Evolutionary conservation across 2,329 filamentous ascomycete species (phyloP), one percentile per base, ranked within the genome.

Genomic region (Penicillium brevicompactum): DNA sequence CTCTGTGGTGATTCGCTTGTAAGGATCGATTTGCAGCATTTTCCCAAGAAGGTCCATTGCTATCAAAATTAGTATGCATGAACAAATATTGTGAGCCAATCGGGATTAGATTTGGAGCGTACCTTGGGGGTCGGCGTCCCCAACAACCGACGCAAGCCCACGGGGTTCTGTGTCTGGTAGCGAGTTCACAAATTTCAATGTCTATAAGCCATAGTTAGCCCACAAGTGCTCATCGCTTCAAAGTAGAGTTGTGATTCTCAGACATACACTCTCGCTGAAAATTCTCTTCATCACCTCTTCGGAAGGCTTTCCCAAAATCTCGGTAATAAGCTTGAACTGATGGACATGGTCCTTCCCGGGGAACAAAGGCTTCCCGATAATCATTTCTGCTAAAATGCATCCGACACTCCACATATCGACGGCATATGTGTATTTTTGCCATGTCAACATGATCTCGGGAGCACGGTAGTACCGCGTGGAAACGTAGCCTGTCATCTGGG

Each of bases 381-480:
- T 84, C 93, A 97, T 97, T 79, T 97, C 93, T 42, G 93, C 93
- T 67, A 97, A 96, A 72, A 97, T 97, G 78, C 93, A 97, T 55
- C 93, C 93, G n/a, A 92, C 92, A 73, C 93, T 97, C 93, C 93
- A 97, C 71, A 97, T 96, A 74, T 97, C 93, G 55, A 97, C 93
- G 78, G 97, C 93, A 43, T 97, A 87, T 67, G 97, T 93, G 78
- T 97, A 97, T 80, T 97, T 97, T 81, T 97, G 93, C 94, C 94
- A 97, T 62, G 93, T 97, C 72, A 97, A 90, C 93, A 97, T 97
- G 73, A 97, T 97, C 77, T 97, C 94, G 11, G 94, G 94, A 8
- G 94, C 94, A 70, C 94, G 87, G 83, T 97, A 97, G 82, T 97
- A 97, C 82, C 93, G 84, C 58, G 93, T 97, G 40, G 94, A 97